Base-by-base conservation (phyloP, 2,329 filamentous ascomycete genomes). In the Cryphonectria naterciae region DNA sequence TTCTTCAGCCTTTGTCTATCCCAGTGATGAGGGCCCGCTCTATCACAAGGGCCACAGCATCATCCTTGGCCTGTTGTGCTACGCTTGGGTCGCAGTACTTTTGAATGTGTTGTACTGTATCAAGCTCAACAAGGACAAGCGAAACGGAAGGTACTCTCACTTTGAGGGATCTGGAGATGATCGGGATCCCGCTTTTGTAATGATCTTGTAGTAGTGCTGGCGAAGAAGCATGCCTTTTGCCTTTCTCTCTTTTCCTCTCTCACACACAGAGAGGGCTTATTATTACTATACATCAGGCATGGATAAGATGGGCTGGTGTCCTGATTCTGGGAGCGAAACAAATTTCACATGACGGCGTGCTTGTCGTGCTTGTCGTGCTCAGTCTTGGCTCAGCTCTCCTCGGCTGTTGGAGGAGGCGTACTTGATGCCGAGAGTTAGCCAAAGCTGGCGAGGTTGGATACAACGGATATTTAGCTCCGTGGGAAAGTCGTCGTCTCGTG, bases 41-140 rank as follows among this genome's bases (percentile, higher is more conserved):
- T 92, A 88, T 71, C 86, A 88, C 72, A 82, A 84, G 61, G 89
- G 89, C 1, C 90, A 92, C 76, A 89, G 85, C 0, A 84, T 91
- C 15, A 83, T 92, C 39, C 75, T 92, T 37, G 84, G 88, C 0
- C 75, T 92, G 32, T 75, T 92, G 60, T 87, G 88, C 54, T 87
- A 84, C 75, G 86, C 88, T 4, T 92, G 90, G 90, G 84, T 90
- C 63, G 80, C 89, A 70, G 84, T 91, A 28, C 78, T 89, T 0
- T 78, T 83, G 60, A 92, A 91, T 74, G 86, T 92, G 1, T 75
- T 89, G 0, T 90, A 89, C 79, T 91, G 89, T 74, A 81, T 80
- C 73, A 92, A 90, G 79, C 83, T 91, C 37, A 92, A 92, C 75
- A 81, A 80, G 10, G 89, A 91, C 75, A 92, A 92, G 80, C 81